Percentiles rank a stretch among this genome's conserved stretches.
These are phyloP conservation scores for Neckera pumila DNA, from an alignment of 225 moss, liverwort and hornwort genomes.

Conservation along the genomic window DNA sequence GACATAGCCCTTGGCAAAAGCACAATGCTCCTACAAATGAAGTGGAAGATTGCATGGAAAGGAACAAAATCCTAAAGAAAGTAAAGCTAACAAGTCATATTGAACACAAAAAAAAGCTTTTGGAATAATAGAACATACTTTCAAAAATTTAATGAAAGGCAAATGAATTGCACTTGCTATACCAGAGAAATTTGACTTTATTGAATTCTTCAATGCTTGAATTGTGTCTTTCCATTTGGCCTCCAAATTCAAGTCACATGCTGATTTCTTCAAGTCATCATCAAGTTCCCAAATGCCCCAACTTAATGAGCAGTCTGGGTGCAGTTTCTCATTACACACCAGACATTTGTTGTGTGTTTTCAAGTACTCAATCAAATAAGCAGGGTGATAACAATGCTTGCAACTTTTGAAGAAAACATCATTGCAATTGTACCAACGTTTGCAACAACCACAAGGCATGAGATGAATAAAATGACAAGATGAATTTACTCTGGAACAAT, in stretches of 20 bases:
- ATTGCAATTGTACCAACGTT: too few species aligned
- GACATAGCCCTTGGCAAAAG: not conserved
- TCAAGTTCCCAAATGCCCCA: not conserved
- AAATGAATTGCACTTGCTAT: not conserved
- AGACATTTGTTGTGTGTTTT: not conserved
- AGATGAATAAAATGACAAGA: too few species aligned
- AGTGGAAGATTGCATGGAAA: accelerated
- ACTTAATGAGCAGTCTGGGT: not conserved
- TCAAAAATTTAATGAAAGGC: accelerated
- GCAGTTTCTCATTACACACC: not conserved
- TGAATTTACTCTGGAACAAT: too few species aligned
- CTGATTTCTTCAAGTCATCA: not conserved
- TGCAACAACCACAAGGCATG: too few species aligned
- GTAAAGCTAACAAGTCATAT: too few species aligned
- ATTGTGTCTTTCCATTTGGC: not conserved
- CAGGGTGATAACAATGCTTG: not conserved
- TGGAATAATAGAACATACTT: too few species aligned
- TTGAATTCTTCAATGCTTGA: not conserved
- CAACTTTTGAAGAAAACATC: too few species aligned
- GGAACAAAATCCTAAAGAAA: not conserved
- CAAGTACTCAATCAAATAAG: not conserved
- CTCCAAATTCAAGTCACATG: not conserved
- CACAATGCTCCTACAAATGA: not conserved
- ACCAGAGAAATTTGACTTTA: accelerated
- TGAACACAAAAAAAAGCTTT: not conserved